Evolutionary conservation across 768 basidiomycete genomes (phyloP), one percentile per base, ranked within the genome.

Genomic region (Lanmaoa pseudosensibilis): DNA sequence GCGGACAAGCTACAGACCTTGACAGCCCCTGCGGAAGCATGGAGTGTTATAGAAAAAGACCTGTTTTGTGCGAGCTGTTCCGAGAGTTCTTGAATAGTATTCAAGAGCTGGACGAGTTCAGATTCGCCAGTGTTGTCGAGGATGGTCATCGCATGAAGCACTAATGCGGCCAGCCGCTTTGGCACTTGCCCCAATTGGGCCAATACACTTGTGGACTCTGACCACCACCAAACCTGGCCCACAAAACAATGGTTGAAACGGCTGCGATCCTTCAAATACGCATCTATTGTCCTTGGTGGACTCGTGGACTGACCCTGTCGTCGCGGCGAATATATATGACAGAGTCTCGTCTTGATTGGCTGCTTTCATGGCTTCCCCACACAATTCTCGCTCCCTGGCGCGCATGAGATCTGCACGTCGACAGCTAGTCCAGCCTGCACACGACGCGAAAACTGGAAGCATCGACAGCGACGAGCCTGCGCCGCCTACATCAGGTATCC

Each of bases 21-120:
- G 63, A 94, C 82, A 50, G 85, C 83, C 34, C 83, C 85, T 0
- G 90, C 83, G 59, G 92, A 82, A 0, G 80, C 73, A 68, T 93
- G 90, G 38, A 98, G 77, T 34, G 82, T 77, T 23, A 85, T 83
- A 4, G 92, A 87, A 55, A 87, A 69, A 32, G 80, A 80, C 25
- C 90, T 80, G 70, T 96, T 97, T 62, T 85, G 86, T 54, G 81
- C 85, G 55, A 97, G 79, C 70, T 94, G 90, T 59, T 91, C 88
- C 38, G 88, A 84, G 38, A 97, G 83, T 70, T 95, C 92, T 23
- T 83, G 79, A 40, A 96, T 85, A 23, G 87, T 71, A 33, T 75
- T 66, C 81, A 86, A 84, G 47, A 92, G 79, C 50, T 83, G 85
- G 65, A 76, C 73, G 34, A 87, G 75, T 54, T 86, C 85, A 60